Evolutionary conservation across 2,329 filamentous ascomycete genomes (phyloP).

Genomic region (Xylaria sp.): DNA sequence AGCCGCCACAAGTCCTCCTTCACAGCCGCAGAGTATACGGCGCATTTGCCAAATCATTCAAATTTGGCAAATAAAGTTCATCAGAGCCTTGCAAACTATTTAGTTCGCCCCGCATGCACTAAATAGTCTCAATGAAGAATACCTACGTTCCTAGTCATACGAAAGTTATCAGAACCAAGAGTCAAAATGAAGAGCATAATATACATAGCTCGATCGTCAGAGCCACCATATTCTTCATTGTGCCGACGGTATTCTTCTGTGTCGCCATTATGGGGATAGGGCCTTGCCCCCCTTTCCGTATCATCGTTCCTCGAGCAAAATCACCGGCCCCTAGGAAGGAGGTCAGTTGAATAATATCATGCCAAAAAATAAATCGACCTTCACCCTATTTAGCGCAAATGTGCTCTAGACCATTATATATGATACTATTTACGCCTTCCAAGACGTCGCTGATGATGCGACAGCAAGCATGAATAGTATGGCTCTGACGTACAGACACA

Average conservation of each 20-base stretch:
- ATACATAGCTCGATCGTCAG: constrained; percentile 55
- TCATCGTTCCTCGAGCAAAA: background rate
- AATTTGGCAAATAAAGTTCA: constrained; percentile 52
- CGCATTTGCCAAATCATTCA: constrained; percentile 55
- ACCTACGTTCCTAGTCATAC: too few species aligned
- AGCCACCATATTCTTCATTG: constrained; percentile 49
- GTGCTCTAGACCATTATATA: constrained; percentile 38
- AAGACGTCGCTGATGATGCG: constrained; percentile 39
- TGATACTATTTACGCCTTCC: constrained; percentile 42
- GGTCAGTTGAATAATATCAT: background rate
- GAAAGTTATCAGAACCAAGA: constrained; percentile 58
- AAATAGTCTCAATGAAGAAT: constrained; percentile 50
- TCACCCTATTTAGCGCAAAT: constrained; percentile 36
- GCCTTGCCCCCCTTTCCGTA: background rate
- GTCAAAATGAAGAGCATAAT: constrained; percentile 52
- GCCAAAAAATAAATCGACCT: background rate
- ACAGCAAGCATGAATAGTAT: constrained; percentile 40
- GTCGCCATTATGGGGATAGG: constrained; percentile 52
- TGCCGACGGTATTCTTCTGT: constrained; percentile 62
- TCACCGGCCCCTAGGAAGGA: background rate
- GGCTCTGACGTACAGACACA: constrained; percentile 36
- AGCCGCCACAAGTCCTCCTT: constrained; percentile 62
- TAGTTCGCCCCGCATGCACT: constrained; percentile 56
- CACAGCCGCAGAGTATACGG: constrained; percentile 57
- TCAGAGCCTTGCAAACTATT: constrained; percentile 56